Conservation (phyloP, 2,329 filamentous ascomycete genomes). For the Colletotrichum tropicale region DNA sequence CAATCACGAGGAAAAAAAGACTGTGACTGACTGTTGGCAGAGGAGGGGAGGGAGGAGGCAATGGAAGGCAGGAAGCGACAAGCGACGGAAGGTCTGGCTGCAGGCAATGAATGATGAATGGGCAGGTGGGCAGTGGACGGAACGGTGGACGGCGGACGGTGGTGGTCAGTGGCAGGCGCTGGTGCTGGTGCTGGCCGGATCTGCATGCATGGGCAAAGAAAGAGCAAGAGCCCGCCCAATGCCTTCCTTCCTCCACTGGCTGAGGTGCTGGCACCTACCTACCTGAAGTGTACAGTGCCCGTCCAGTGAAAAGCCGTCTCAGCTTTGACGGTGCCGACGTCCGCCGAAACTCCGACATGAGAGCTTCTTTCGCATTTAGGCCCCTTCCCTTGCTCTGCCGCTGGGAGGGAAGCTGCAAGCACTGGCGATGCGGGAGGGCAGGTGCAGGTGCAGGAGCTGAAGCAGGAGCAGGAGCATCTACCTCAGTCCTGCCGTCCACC, state of each 20-base stretch:
- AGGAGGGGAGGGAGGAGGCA: not conserved
- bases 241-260: not conserved
- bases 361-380: not conserved
- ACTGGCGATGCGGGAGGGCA: not conserved
- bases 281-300: not conserved
- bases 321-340: slow-evolving; percentile 16
- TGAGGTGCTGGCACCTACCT: not conserved
- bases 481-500: not conserved
- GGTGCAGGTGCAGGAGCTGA: not conserved
- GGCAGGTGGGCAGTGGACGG: not conserved
- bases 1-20: not conserved
- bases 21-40: not conserved
- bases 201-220: not conserved
- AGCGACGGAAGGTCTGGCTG: not conserved
- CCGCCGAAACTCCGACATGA: slow-evolving; percentile 5
- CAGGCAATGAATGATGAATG: not conserved
- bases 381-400: not conserved
- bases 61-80: not conserved
- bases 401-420: not conserved
- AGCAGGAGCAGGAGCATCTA: not conserved
- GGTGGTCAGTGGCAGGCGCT: not conserved
- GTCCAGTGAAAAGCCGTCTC: slow-evolving; percentile 3
- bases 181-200: not conserved
- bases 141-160: not conserved
- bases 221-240: not conserved